Evolutionary conservation across 352 stramenopile species (phyloP).

Genomic region (Blastocystis sp.): DNA sequence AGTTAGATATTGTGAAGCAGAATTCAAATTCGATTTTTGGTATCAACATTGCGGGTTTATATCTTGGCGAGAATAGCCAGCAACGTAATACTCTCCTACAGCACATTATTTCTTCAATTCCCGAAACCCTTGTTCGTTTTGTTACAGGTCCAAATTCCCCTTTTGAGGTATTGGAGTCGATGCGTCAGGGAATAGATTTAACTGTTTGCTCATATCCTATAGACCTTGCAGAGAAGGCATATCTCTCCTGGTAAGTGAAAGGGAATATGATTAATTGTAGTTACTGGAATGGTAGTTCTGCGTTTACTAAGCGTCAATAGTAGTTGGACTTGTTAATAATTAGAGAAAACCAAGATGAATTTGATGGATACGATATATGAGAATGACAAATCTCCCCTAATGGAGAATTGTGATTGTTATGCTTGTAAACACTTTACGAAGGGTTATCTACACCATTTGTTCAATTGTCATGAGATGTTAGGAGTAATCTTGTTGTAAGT

Average conservation of each 20-base stretch:
- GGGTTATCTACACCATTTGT: constrained; percentile 65
- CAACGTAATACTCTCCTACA: constrained; percentile 26
- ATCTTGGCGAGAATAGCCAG: constrained; percentile 46
- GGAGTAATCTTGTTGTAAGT: constrained; percentile 59
- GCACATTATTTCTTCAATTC: constrained; percentile 1
- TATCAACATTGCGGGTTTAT: constrained; percentile 30
- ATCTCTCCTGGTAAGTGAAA: constrained; percentile 22
- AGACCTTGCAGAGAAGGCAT: constrained; percentile 26
- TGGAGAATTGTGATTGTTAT: constrained; percentile 47
- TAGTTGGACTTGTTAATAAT: not conserved
- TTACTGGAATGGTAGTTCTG: constrained; percentile 9
- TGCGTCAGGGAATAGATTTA: constrained; percentile 34
- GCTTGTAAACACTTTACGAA: constrained; percentile 60
- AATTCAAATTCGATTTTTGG: constrained; percentile 2
- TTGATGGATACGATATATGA: constrained; percentile 49
- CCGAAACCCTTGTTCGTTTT: constrained; percentile 26
- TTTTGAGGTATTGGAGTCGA: constrained; percentile 32
- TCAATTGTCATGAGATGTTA: constrained; percentile 61
- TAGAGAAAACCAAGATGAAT: constrained; percentile 56
- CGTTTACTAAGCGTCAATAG: not conserved
- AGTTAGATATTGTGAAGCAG: constrained; percentile 24
- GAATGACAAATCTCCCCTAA: constrained; percentile 29
- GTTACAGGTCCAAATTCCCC: constrained; percentile 53
- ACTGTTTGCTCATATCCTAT: constrained; percentile 56
- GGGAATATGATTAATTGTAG: not conserved